phyloP scores from a whole-genome alignment of 2,329 filamentous ascomycete species.

The Mycosphaerelloides madeirae region DNA sequence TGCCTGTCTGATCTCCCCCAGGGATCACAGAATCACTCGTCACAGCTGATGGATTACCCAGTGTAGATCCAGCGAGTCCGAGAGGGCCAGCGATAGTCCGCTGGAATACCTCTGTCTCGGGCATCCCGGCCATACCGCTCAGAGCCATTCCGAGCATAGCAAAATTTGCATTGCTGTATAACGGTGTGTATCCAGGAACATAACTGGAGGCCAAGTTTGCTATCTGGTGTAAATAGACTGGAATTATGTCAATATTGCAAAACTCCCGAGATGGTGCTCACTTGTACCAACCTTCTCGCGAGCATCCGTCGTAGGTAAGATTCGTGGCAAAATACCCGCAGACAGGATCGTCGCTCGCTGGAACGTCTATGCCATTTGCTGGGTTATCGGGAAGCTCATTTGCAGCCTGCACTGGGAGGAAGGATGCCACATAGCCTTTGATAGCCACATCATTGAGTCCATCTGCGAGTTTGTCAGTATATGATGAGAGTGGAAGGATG shows the following conservation, averaged over 20 bases:
- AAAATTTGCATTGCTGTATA: slow-evolving; percentile 20
- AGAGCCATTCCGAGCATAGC: slow-evolving; percentile 14
- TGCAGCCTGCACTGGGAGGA: slow-evolving; percentile 1
- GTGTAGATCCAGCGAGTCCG: slow-evolving; percentile 12
- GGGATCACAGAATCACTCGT: slow-evolving; percentile 13
- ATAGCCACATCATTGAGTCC: slow-evolving; percentile 15
- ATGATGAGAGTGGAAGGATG: not conserved
- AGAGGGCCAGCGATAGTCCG: slow-evolving; percentile 11
- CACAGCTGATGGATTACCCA: slow-evolving; percentile 6
- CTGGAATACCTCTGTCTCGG: slow-evolving; percentile 10
- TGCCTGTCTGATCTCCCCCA: slow-evolving; percentile 7
- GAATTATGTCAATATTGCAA: not conserved
- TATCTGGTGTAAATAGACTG: slow-evolving; percentile 8
- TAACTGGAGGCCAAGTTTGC: slow-evolving; percentile 13
- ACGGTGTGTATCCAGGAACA: slow-evolving; percentile 11
- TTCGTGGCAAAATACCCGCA: slow-evolving; percentile 15
- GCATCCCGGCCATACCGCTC: slow-evolving; percentile 3
- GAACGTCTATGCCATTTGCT: slow-evolving; percentile 5
- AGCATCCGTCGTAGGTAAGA: slow-evolving; percentile 10
- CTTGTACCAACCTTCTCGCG: slow-evolving; percentile 1
- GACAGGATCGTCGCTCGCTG: slow-evolving; percentile 9
- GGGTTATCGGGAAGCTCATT: slow-evolving; percentile 35
- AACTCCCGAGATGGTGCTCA: not conserved
- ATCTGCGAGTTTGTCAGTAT: slow-evolving; percentile 4
- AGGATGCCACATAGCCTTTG: slow-evolving; percentile 9